Evolutionary conservation across 2,329 filamentous ascomycete genomes (phyloP).

Genomic region (Trichoderma guizhouense): DNA sequence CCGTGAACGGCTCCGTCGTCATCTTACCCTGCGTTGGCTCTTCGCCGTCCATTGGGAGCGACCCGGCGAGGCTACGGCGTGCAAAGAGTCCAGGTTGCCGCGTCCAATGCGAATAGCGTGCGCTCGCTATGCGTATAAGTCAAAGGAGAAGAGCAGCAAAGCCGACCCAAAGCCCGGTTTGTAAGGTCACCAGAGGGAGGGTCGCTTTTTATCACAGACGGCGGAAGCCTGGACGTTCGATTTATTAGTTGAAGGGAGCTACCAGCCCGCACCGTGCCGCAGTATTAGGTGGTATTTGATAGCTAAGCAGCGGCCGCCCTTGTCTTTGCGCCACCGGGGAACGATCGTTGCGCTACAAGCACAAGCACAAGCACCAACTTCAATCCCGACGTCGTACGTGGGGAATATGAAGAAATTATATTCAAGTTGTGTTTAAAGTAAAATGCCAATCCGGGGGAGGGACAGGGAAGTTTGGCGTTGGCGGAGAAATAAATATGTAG

Average conservation of each 20-base stretch:
- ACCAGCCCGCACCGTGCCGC: slow-evolving; percentile 4
- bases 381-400: not conserved
- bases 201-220: not conserved
- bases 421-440: not conserved
- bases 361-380: not conserved
- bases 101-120: not conserved
- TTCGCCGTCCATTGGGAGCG: slow-evolving; percentile 43
- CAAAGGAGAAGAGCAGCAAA: not conserved
- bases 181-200: not conserved
- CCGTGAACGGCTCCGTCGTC: not conserved
- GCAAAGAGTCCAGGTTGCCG: slow-evolving; percentile 23
- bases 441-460: not conserved
- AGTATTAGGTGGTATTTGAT: not conserved
- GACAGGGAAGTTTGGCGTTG: not conserved
- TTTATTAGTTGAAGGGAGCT: not conserved
- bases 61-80: slow-evolving; percentile 30
- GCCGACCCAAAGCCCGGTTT: not conserved
- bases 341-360: not conserved
- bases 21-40: slow-evolving; percentile 42
- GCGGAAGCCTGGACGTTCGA: not conserved
- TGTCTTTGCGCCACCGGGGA: not conserved
- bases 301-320: not conserved
- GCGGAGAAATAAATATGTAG: not conserved
- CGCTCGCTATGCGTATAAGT: not conserved
- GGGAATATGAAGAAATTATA: not conserved